A percentile compares a stretch with the other conserved stretches of the same genome.
Conservation (phyloP, 192 early-diverging fungal species). For the Entophlyctis helioformis region DNA sequence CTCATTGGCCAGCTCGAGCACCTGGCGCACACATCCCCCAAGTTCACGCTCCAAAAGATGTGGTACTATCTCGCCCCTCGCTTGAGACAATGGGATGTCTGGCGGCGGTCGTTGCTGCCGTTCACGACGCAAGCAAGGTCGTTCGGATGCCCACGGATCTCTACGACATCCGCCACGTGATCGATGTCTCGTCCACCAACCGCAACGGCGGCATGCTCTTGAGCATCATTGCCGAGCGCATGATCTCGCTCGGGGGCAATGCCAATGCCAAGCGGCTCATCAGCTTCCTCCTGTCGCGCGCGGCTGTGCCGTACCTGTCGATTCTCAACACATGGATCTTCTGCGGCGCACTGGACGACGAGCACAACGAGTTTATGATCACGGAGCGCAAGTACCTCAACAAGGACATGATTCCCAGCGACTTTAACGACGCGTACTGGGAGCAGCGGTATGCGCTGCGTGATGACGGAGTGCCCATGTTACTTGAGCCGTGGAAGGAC, state of each 20-base stretch:
- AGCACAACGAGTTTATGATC: conserved; percentile 88
- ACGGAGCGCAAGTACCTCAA: conserved; percentile 37
- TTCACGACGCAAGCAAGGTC: too few relatives aligned
- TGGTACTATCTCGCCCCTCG: conserved; percentile 84
- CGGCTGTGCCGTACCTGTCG: conserved; percentile 68
- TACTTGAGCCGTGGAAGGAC: conserved; percentile 59
- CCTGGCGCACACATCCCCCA: conserved; percentile 50
- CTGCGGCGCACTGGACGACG: conserved; percentile 78
- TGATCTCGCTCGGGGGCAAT: conserved; percentile 51
- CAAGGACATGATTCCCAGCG: conserved; percentile 41
- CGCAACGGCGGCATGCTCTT: conserved; percentile 71
- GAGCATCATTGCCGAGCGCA: conserved; percentile 57
- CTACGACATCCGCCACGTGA: too few relatives aligned
- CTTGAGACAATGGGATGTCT: conserved; percentile 41
- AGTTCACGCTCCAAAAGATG: conserved; percentile 83
- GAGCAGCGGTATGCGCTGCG: conserved; percentile 63
- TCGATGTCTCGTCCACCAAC: too few relatives aligned
- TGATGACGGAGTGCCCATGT: conserved; percentile 54
- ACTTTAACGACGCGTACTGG: conserved; percentile 78
- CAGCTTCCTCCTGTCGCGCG: conserved; percentile 60
- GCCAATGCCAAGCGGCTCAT: conserved; percentile 57
- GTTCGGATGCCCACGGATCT: too few relatives aligned
- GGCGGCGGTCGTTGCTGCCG: too few relatives aligned
- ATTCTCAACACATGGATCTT: conserved; percentile 86
- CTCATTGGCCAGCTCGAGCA: conserved; percentile 85